Evolutionary conservation across 768 basidiomycete species (phyloP).

Genomic region (Panellus pusillus): DNA sequence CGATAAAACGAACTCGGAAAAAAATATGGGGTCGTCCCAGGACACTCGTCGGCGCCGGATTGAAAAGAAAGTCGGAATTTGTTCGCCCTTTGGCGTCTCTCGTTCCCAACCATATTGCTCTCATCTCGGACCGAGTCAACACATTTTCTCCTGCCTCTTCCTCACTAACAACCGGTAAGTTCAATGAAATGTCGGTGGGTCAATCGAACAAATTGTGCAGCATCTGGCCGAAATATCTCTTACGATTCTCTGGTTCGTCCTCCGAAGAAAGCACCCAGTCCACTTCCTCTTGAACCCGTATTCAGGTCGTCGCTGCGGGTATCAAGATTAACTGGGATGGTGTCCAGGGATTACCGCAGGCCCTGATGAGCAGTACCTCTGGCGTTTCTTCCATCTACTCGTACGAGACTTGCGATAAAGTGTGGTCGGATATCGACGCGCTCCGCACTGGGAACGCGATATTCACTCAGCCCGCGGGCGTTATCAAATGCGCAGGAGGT

Average conservation of each 20-base stretch:
- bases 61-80: conserved; percentile 69
- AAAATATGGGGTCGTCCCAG: conserved; percentile 36
- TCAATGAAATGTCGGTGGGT: too few relatives aligned
- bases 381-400: conserved; percentile 94
- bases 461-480: conserved; percentile 92
- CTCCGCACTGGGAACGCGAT: conserved; percentile 80
- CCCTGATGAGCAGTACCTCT: conserved; percentile 72
- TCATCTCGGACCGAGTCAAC: conserved; percentile 69
- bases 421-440: conserved; percentile 78
- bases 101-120: conserved; percentile 72
- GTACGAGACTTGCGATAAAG: conserved; percentile 86
- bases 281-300: too few relatives aligned
- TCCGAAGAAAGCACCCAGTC: too few relatives aligned
- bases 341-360: conserved; percentile 71
- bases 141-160: conserved; percentile 77
- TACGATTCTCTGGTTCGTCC: conserved; percentile 76
- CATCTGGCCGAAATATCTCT: conserved; percentile 63
- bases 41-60: conserved; percentile 92
- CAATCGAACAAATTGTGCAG: neutral
- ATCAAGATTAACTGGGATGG: conserved; percentile 82
- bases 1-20: neutral
- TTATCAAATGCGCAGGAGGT: conserved; percentile 95
- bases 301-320: conserved; percentile 67
- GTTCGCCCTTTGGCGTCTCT: conserved; percentile 65
- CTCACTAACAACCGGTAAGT: conserved; percentile 56